Conservation (phyloP, 768 basidiomycete genomes). For the Tulasnella sp. region DNA sequence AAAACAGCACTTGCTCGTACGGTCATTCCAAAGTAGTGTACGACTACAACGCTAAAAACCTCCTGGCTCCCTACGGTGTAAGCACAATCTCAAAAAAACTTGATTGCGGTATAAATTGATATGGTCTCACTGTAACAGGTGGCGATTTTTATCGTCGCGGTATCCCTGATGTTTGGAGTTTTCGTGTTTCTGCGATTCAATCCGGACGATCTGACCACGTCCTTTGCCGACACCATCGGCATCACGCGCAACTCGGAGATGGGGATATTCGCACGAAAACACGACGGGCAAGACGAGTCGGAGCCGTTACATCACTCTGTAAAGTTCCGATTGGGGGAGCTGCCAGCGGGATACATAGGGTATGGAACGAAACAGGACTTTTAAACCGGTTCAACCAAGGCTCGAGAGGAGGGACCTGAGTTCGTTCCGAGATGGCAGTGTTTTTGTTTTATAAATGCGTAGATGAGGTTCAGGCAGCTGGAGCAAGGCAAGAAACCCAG, state of each 20-base stretch:
- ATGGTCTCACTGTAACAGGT: neutral
- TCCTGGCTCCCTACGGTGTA: neutral
- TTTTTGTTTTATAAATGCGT: too few relatives aligned
- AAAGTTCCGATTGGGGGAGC: neutral
- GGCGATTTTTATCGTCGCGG: neutral
- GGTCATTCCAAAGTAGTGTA: neutral
- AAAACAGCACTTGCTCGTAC: neutral
- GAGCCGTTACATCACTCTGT: neutral
- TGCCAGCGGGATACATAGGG: neutral
- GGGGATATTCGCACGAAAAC: neutral
- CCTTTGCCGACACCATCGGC: neutral
- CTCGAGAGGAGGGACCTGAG: too few relatives aligned
- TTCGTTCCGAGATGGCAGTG: too few relatives aligned
- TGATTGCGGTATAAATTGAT: neutral
- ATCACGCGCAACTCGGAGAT: neutral
- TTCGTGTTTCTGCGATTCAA: neutral
- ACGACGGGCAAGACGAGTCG: neutral
- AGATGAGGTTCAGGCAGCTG: too few relatives aligned
- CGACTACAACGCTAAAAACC: neutral
- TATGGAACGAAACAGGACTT: neutral
- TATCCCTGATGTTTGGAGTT: neutral
- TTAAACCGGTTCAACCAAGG: neutral
- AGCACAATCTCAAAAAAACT: neutral
- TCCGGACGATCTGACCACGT: neutral
- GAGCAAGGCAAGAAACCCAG: too few relatives aligned